Evolutionary conservation across 2,329 filamentous ascomycete species (phyloP).

Genomic region (Blastomyces emzantsi): DNA sequence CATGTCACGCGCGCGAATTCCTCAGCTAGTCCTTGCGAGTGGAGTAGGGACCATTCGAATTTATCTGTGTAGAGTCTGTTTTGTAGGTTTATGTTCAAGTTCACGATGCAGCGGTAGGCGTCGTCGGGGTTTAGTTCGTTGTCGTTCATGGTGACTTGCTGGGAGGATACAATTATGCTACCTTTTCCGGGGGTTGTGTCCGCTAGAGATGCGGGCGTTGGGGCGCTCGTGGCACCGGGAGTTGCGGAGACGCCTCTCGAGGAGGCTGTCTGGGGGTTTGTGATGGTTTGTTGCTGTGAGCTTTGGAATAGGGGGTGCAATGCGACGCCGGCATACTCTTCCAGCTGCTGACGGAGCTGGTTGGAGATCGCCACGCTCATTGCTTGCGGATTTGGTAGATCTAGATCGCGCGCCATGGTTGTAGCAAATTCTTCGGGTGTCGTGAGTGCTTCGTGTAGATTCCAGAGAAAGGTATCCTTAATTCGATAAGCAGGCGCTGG

Average conservation of each 20-base stretch:
- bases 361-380: conserved; percentile 76
- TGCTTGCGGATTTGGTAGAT: conserved; percentile 65
- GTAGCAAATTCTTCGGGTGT: conserved; percentile 96
- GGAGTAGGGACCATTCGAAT: conserved; percentile 93
- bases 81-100: conserved; percentile 80
- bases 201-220: conserved; percentile 22
- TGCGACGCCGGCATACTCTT: conserved; percentile 92
- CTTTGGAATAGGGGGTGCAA: conserved; percentile 82
- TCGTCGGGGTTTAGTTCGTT: conserved; percentile 84
- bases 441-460: conserved; percentile 84
- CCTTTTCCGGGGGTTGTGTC: conserved; percentile 10
- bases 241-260: conserved; percentile 40
- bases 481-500: conserved; percentile 75
- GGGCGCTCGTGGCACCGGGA: conserved; percentile 20
- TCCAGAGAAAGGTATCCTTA: conserved; percentile 96
- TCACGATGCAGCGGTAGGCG: conserved; percentile 87
- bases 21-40: conserved; percentile 85
- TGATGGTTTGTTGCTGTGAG: conserved; percentile 16
- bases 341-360: conserved; percentile 88
- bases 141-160: conserved; percentile 45
- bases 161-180: conserved; percentile 5
- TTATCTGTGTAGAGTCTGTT: conserved; percentile 93
- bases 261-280: conserved; percentile 22
- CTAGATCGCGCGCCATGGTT: conserved; percentile 80
- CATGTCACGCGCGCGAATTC: conserved; percentile 88